Evolutionary conservation across 2,329 filamentous ascomycete genomes (phyloP).

Genomic region (Thelonectria discophora): DNA sequence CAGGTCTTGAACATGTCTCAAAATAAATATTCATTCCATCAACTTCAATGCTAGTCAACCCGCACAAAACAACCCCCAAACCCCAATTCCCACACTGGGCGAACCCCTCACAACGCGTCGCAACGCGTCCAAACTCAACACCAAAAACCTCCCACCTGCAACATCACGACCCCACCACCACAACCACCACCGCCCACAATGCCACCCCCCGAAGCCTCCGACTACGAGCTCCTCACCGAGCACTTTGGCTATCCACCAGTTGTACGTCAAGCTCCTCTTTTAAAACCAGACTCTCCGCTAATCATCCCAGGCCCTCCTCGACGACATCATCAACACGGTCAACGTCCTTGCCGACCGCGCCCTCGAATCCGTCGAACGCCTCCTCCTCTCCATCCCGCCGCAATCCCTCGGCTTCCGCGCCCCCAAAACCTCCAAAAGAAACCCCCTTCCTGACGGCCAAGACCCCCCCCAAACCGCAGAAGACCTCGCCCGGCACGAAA

Average conservation of each 20-base stretch:
- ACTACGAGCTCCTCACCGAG: conserved; percentile 83
- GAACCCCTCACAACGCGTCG: not conserved
- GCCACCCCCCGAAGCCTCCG: conserved; percentile 52
- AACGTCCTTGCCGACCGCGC: conserved; percentile 93
- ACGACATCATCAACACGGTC: conserved; percentile 97
- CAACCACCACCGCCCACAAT: conserved; percentile 36
- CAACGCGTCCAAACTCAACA: conserved; percentile 29
- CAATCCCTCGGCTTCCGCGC: conserved; percentile 80
- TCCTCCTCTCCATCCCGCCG: conserved; percentile 78
- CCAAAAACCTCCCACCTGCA: conserved; percentile 10
- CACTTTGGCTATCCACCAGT: conserved; percentile 95
- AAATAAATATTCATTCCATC: no score
- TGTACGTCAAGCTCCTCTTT: conserved; percentile 61
- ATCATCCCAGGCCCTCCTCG: conserved; percentile 78
- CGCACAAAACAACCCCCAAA: no score
- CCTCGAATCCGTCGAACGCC: conserved; percentile 85
- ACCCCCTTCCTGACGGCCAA: conserved; percentile 24
- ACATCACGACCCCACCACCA: conserved; percentile 16
- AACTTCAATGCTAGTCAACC: no score
- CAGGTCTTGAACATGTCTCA: no score
- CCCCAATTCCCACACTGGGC: no score
- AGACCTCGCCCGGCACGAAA: conserved; percentile 67
- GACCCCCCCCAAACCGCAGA: conserved; percentile 47
- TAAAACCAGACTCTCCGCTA: conserved; percentile 4
- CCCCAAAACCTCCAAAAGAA: conserved; percentile 44